Conservation (phyloP, 2,329 filamentous ascomycete genomes). For the Colletotrichum sp. region DNA sequence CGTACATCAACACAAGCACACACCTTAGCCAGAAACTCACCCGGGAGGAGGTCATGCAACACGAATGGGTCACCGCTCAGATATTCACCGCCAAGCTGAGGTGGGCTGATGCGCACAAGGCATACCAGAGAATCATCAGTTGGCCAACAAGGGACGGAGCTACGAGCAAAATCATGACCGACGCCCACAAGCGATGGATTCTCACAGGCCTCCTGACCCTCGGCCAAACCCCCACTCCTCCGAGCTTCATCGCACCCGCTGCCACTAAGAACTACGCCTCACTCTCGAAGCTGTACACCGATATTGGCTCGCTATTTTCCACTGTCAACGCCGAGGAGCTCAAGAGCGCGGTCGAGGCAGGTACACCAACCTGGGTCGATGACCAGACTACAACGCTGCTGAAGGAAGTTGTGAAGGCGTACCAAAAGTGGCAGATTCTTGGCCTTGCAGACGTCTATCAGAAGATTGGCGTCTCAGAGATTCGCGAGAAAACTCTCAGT, state of each 20-base stretch:
- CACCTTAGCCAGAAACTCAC: constrained; percentile 62
- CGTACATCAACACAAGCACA: constrained; percentile 64
- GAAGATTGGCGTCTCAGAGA: constrained; percentile 59
- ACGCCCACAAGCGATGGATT: constrained; percentile 92
- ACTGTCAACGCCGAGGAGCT: constrained; percentile 59
- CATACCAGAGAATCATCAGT: constrained; percentile 69
- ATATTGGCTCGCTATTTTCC: constrained; percentile 73
- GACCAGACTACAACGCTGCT: constrained; percentile 80
- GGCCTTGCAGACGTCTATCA: constrained; percentile 75
- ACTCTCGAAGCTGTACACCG: constrained; percentile 72
- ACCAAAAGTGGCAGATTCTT: constrained; percentile 77
- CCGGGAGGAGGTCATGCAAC: constrained; percentile 64
- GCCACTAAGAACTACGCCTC: constrained; percentile 62
- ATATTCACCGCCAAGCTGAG: constrained; percentile 64
- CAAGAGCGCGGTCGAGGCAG: constrained; percentile 66
- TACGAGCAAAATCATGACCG: constrained; percentile 79
- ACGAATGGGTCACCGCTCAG: constrained; percentile 69
- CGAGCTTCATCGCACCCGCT: constrained; percentile 57
- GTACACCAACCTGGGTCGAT: constrained; percentile 62
- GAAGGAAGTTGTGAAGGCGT: constrained; percentile 69
- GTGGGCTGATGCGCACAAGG: constrained; percentile 67
- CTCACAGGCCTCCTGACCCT: constrained; percentile 75
- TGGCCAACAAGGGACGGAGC: constrained; percentile 68
- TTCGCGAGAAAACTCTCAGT: constrained; percentile 56
- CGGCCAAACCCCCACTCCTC: constrained; percentile 62